Evolutionary conservation across 768 basidiomycete species (phyloP).

Genomic region (Agaricus blazei): DNA sequence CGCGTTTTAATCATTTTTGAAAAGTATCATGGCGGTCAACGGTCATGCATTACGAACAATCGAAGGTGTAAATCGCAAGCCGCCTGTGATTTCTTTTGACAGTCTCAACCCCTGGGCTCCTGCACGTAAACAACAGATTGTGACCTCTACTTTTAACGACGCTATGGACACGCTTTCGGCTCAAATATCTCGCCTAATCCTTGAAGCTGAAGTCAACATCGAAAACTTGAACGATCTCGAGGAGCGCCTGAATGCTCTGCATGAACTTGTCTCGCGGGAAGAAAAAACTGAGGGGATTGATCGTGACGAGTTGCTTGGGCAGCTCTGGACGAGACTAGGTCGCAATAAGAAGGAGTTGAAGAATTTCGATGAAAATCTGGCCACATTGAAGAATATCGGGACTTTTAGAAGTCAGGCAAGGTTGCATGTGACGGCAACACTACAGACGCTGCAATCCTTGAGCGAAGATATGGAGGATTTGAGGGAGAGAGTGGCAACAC

Average conservation of each 20-base stretch:
- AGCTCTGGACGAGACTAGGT: conserved; percentile 68
- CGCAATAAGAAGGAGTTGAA: conserved; percentile 48
- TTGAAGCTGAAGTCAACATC: conserved; percentile 62
- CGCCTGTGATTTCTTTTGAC: conserved; percentile 20
- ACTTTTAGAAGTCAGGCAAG: conserved; percentile 57
- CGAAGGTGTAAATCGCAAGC: conserved; percentile 32
- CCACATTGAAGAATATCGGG: conserved; percentile 49
- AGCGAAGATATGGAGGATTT: conserved; percentile 74
- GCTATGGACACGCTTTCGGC: conserved; percentile 56
- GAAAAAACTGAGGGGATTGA: conserved; percentile 38
- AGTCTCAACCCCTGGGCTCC: conserved; percentile 32
- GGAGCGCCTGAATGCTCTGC: conserved; percentile 47
- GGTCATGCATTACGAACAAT: conserved; percentile 64
- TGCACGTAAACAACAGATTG: conserved; percentile 34
- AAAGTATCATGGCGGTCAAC: conserved; percentile 69
- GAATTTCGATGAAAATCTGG: conserved; percentile 46
- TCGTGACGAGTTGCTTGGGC: conserved; percentile 50
- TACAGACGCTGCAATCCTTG: conserved; percentile 59
- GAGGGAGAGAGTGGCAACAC: conserved; percentile 65
- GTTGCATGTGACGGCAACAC: conserved; percentile 59
- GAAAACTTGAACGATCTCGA: conserved; percentile 59
- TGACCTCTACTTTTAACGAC: conserved; percentile 50
- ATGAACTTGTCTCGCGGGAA: conserved; percentile 60
- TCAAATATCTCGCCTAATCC: conserved; percentile 48
- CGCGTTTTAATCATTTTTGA: neutral